Evolutionary conservation across 768 basidiomycete species (phyloP).

Genomic region (Trametes elegans): DNA sequence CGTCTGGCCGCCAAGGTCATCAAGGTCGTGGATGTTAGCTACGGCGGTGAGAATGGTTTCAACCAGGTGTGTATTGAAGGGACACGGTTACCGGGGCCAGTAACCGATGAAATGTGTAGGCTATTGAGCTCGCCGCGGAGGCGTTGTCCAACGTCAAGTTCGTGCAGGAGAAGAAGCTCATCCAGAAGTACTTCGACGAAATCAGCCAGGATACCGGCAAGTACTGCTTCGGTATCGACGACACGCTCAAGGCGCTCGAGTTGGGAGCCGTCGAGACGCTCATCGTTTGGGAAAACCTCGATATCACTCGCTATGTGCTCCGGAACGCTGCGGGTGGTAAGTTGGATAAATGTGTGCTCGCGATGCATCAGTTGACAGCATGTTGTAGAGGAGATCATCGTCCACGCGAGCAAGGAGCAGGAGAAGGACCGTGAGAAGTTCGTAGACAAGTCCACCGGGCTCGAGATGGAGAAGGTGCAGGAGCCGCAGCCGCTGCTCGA

Average conservation of each 20-base stretch:
- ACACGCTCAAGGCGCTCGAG: constrained; percentile 94
- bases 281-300: constrained; percentile 98
- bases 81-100: not conserved
- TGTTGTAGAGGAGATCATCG: constrained; percentile 71
- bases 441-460: constrained; percentile 88
- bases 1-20: constrained; percentile 89
- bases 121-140: constrained; percentile 95
- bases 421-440: constrained; percentile 96
- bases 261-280: constrained; percentile 96
- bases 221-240: constrained; percentile 97
- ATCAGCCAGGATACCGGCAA: constrained; percentile 96
- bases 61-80: constrained; percentile 94
- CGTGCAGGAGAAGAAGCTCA: constrained; percentile 97
- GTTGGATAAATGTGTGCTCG: constrained; percentile 9
- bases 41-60: constrained; percentile 98
- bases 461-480: constrained; percentile 88
- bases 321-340: constrained; percentile 90
- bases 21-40: constrained; percentile 98
- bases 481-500: constrained; percentile 91
- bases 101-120: constrained; percentile 45
- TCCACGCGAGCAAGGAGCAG: constrained; percentile 77
- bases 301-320: constrained; percentile 82
- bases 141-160: constrained; percentile 98
- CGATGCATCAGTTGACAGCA: not conserved
- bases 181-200: constrained; percentile 98